Base-by-base conservation (phyloP, 2,329 filamentous ascomycete species). In the Hymenotorrendiella dingleyae region DNA sequence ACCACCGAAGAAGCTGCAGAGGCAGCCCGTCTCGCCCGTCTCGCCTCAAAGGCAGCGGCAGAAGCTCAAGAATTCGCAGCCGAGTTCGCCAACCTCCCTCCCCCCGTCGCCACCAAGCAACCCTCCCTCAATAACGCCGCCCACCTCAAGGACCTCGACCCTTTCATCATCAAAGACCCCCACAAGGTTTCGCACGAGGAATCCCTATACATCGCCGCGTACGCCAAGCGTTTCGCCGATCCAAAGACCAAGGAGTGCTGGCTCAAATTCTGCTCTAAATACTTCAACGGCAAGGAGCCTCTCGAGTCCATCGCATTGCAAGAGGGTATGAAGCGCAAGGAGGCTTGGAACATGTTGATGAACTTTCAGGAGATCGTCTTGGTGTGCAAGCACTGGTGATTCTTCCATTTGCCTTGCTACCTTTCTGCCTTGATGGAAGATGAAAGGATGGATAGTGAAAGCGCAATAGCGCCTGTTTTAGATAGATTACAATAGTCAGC, bases 221-320 rank as follows among this genome's bases (percentile, higher is more conserved):
- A 82, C 42, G 73, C 67, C 6, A 66, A 66, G 36, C 68, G 77
- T 8, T 68, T 82, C 33, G 50, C 30, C 4, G 58, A 58, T 32
- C 48, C 52, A 8, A 76, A 80, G 45, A 64, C 86, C 11, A 72
- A 77, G 30, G 74, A 78, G 43, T 74, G 77, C 36, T 94, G 89
- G 84, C 76, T 79, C 2, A 69, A 74, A 33, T 80, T 95, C 54
- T 75, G 40, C 82, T 24, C 34, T 56, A 87, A 85, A 62, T 93
- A 96, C 63, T 87, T 97, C 55, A 90, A 97, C 62, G 93, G 93
- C 1, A 76, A 74, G 43, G 82, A 84, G 58, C 83, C 90, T 2
- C 71, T 97, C 46, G 93, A 98, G 67, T 82, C 90, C 54, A 84
- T 98, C 52, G 79, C 85, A 1, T 69, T 93, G n/a, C 76, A 84